phyloP scores from a whole-genome alignment of 768 basidiomycete species.

The Amylocystis lapponica region DNA sequence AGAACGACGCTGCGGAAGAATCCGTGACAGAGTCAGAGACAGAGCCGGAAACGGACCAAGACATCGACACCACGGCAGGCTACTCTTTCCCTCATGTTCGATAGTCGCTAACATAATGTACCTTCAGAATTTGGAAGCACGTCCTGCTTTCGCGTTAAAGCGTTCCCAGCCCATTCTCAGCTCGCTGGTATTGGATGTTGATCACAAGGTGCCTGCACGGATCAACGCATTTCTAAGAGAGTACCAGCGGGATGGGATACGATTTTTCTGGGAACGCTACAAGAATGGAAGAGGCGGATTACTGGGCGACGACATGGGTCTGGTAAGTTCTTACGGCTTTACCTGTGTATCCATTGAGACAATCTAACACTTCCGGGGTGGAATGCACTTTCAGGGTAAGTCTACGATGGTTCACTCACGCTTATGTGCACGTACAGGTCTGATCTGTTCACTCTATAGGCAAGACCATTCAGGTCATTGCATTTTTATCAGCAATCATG shows the following conservation, averaged over 20 bases:
- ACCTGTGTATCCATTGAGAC: not conserved
- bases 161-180: conserved; percentile 37
- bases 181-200: conserved; percentile 46
- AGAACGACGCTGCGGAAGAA: conserved; percentile 2
- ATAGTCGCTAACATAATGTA: not conserved
- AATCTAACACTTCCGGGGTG: not conserved
- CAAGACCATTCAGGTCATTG: conserved; percentile 93
- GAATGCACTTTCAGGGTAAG: not conserved
- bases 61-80: conserved; percentile 26
- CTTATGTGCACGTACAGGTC: not conserved
- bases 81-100: not conserved
- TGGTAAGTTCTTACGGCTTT: conserved; percentile 32
- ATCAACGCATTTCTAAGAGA: conserved; percentile 86
- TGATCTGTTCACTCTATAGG: conserved; percentile 31
- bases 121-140: conserved; percentile 35
- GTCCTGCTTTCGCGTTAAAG: conserved; percentile 49
- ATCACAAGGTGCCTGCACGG: conserved; percentile 50
- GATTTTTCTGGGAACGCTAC: conserved; percentile 77
- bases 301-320: conserved; percentile 95
- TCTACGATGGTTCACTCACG: not conserved
- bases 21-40: conserved; percentile 42
- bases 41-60: conserved; percentile 39
- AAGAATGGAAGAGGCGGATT: conserved; percentile 65
- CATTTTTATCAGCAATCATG: conserved; percentile 91
- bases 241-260: conserved; percentile 85